Conservation (phyloP, 192 early-diverging fungal genomes). For the Phlyctochytrium bullatum region DNA sequence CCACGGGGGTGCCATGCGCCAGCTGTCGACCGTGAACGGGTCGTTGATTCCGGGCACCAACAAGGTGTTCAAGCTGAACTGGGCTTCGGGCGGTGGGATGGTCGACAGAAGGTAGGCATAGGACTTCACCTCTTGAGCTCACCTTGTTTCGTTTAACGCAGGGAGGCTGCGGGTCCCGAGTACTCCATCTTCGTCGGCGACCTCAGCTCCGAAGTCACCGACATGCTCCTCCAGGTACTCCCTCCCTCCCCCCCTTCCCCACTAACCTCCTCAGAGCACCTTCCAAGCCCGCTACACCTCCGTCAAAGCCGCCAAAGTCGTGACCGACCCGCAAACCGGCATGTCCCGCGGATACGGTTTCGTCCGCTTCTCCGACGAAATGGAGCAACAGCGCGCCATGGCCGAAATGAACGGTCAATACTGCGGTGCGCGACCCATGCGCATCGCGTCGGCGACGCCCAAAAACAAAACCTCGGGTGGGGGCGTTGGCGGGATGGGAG, state of each 20-base stretch:
- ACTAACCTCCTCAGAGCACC: constrained; percentile 50
- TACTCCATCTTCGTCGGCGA: constrained; percentile 97
- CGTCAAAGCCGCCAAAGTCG: constrained; percentile 90
- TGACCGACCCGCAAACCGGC: constrained; percentile 80
- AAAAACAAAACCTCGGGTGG: constrained; percentile 32
- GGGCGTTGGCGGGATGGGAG: not conserved
- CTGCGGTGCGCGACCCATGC: constrained; percentile 82
- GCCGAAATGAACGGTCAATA: constrained; percentile 85
- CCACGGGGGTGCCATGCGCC: constrained; percentile 64
- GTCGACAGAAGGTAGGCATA: constrained; percentile 50
- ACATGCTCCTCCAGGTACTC: constrained; percentile 73
- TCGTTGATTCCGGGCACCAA: constrained; percentile 78
- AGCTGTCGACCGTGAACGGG: constrained; percentile 74
- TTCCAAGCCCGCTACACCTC: constrained; percentile 84
- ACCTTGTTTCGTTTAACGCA: constrained; percentile 17
- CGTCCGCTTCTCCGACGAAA: constrained; percentile 85
- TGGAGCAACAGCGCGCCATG: constrained; percentile 85
- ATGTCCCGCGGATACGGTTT: constrained; percentile 87
- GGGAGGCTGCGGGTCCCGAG: constrained; percentile 70
- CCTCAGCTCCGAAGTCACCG: constrained; percentile 85
- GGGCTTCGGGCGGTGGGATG: constrained; percentile 85
- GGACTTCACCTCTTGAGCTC: not conserved
- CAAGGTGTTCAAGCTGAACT: constrained; percentile 88
- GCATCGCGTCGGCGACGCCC: constrained; percentile 85
- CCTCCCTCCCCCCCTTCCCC: not conserved